Conservation (phyloP, 148 eudicot species). For the Rhododendron vialii region DNA sequence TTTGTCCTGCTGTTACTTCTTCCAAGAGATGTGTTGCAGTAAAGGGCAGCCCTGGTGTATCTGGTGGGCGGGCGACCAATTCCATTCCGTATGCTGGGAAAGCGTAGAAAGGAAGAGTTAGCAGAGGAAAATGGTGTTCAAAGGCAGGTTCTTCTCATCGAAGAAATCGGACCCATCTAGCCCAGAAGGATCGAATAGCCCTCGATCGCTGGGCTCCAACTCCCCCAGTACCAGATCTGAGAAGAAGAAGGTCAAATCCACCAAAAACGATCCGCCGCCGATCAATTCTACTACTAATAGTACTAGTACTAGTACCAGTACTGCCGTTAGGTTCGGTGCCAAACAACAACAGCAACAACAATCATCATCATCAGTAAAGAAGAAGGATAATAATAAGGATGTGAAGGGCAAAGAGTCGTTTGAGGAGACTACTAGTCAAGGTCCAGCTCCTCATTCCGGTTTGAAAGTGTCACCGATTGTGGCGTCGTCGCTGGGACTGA, state of each 20-base stretch:
- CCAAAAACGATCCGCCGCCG: constrained; percentile 24
- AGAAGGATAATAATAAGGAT: constrained; percentile 22
- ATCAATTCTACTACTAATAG: neutral
- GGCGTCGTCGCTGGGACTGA: constrained; percentile 87
- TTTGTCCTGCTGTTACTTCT: too few species aligned
- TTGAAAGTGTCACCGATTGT: constrained; percentile 67
- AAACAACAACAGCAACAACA: constrained; percentile 8
- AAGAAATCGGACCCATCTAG: constrained; percentile 80
- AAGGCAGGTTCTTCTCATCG: constrained; percentile 91
- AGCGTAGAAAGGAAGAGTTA: neutral
- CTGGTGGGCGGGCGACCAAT: neutral
- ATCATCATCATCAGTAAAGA: constrained; percentile 7
- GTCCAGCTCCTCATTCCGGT: neutral
- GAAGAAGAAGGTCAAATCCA: constrained; percentile 48
- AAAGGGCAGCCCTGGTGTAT: neutral
- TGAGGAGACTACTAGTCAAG: neutral
- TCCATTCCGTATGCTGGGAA: neutral
- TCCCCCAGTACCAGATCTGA: constrained; percentile 66
- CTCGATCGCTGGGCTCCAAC: constrained; percentile 64
- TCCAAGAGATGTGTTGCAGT: too few species aligned
- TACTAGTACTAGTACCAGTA: neutral
- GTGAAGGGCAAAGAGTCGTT: constrained; percentile 30
- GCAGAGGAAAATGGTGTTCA: constrained; percentile 66
- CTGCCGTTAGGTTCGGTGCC: neutral
- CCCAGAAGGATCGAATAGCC: constrained; percentile 77